Conservation (phyloP, 23 red algal genomes). For the Gracilaria domingensis region DNA sequence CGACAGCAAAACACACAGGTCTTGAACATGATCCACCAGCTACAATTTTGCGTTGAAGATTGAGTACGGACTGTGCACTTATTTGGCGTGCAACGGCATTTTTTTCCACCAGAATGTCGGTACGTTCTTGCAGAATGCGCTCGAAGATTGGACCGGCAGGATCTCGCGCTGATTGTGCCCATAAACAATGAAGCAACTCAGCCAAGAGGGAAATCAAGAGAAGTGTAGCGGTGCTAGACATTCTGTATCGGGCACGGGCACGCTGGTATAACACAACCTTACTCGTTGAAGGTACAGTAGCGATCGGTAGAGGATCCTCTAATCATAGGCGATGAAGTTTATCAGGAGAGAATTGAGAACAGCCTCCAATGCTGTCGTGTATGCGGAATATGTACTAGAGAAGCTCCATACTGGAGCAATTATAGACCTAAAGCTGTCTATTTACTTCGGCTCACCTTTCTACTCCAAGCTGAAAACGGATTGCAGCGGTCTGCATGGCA, state of each 20-base stretch:
- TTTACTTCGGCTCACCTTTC: no score
- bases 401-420: no score
- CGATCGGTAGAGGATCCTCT: no score
- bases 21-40: background rate
- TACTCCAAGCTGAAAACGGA: no score
- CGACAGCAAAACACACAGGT: conserved; percentile 20
- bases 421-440: no score
- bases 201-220: background rate
- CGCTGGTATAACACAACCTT: no score
- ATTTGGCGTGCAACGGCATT: background rate
- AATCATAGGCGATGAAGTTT: no score
- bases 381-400: no score
- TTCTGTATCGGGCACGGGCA: background rate
- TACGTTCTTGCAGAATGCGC: background rate
- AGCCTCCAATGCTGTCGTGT: no score
- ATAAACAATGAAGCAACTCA: background rate
- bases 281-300: no score
- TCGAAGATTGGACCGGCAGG: background rate
- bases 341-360: no score
- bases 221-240: background rate
- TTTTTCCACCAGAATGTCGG: background rate
- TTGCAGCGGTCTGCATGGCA: no score
- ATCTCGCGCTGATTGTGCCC: background rate
- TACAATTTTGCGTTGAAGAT: conserved; percentile 4
- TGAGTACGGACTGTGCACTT: background rate